Conservation (phyloP, 1,139 yeast species). For the Hansenula sp. region DNA sequence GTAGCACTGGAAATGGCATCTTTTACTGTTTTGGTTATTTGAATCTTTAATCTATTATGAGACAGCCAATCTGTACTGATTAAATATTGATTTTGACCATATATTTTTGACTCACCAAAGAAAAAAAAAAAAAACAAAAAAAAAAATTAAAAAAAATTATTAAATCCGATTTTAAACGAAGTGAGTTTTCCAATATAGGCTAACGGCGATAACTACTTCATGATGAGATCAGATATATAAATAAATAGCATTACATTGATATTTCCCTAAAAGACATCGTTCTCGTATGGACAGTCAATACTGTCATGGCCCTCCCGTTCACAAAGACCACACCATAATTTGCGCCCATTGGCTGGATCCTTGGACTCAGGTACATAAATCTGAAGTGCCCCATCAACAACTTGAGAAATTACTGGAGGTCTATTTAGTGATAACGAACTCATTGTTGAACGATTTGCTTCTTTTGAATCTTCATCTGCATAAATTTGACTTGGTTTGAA, state of each 20-base stretch:
- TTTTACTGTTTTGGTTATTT: neutral
- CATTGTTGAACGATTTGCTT: conserved; percentile 6
- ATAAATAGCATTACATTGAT: neutral
- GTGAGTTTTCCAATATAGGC: too few relatives aligned
- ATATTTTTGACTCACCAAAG: neutral
- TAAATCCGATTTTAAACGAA: too few relatives aligned
- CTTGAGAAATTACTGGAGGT: conserved; percentile 22
- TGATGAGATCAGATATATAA: neutral
- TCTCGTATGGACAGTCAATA: conserved; percentile 80
- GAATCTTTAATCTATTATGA: neutral
- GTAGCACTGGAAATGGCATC: conserved; percentile 24
- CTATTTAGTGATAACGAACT: conserved; percentile 11
- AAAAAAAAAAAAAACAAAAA: neutral
- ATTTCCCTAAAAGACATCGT: conserved; percentile 17
- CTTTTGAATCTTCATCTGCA: neutral
- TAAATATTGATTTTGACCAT: neutral
- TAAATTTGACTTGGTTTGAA: neutral
- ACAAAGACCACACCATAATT: conserved; percentile 88
- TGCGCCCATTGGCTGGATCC: conserved; percentile 74
- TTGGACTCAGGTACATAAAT: conserved; percentile 46
- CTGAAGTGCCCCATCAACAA: conserved; percentile 39
- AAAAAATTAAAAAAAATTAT: neutral
- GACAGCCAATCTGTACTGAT: neutral
- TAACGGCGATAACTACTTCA: too few relatives aligned
- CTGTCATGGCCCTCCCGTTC: conserved; percentile 87